These are phyloP conservation scores for Camelina hispida DNA, from an alignment of 345 rosid genomes.

Conservation along the genomic window DNA sequence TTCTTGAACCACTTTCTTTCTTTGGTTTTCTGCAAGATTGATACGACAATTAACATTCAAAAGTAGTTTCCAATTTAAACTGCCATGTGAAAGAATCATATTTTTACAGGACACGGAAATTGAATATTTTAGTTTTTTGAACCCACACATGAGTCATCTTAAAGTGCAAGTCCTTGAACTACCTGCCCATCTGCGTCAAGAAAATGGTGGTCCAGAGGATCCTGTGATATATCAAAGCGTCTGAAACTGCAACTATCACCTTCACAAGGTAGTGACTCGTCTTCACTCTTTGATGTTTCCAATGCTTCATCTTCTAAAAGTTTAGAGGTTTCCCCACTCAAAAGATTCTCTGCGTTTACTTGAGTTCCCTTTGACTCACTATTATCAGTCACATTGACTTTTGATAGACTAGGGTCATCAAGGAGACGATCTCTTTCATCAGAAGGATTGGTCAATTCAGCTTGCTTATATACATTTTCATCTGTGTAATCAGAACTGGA, in stretches of 20 bases:
- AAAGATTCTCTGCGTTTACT: slow-evolving; percentile 43
- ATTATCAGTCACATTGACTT: slow-evolving; percentile 46
- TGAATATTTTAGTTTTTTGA: slow-evolving; percentile 2
- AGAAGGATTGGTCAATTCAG: slow-evolving; percentile 39
- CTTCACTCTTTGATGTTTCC: slow-evolving; percentile 51
- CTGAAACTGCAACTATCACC: slow-evolving; percentile 56
- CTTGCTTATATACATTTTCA: slow-evolving; percentile 52
- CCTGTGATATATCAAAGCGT: slow-evolving; percentile 78
- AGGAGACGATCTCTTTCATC: slow-evolving; percentile 46
- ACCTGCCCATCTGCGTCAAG: slow-evolving; percentile 75
- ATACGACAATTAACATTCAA: slow-evolving; percentile 21
- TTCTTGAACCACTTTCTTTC: slow-evolving; percentile 93
- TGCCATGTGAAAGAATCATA: slow-evolving; percentile 13
- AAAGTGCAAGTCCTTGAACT: slow-evolving; percentile 28
- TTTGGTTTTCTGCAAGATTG: slow-evolving; percentile 61
- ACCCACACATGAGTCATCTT: slow-evolving; percentile 10
- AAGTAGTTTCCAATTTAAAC: slow-evolving; percentile 14
- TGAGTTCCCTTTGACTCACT: slow-evolving; percentile 44
- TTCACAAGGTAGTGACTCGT: slow-evolving; percentile 43
- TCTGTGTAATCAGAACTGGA: slow-evolving; percentile 50
- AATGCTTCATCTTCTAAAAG: slow-evolving; percentile 45
- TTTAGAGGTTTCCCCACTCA: slow-evolving; percentile 42
- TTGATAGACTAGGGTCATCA: slow-evolving; percentile 56
- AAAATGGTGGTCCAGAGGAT: slow-evolving; percentile 85
- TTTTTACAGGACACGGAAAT: background rate